These are phyloP conservation scores for Filosporella fistucella DNA, from an alignment of 495 filamentous ascomycete species.

Conservation along the genomic window DNA sequence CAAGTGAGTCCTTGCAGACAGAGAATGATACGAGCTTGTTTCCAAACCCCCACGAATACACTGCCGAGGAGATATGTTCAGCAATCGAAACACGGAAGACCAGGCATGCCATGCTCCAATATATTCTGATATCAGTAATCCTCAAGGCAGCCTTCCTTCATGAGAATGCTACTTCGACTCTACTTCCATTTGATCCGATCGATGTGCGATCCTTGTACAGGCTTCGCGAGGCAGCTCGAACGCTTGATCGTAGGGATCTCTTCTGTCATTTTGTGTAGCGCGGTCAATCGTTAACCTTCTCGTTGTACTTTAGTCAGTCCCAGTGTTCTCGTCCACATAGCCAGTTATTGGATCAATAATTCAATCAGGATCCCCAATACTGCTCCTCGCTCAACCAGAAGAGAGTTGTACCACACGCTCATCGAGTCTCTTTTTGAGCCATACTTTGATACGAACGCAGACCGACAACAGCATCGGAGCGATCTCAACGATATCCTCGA, in stretches of 20 bases:
- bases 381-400: no score
- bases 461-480: no score
- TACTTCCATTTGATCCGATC: not conserved
- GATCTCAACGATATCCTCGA: no score
- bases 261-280: not conserved
- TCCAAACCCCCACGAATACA: conserved; percentile 1
- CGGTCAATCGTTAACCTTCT: no score
- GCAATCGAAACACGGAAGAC: not conserved
- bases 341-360: not conserved
- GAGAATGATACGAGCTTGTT: not conserved
- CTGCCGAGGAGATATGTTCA: not conserved
- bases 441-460: no score
- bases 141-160: not conserved
- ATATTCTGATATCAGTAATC: not conserved
- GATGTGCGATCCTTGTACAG: not conserved
- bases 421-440: conserved; percentile 4
- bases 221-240: not conserved
- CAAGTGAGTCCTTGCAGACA: not conserved
- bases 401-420: not conserved
- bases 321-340: not conserved
- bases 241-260: not conserved
- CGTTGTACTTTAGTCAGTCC: not conserved
- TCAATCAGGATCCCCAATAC: not conserved
- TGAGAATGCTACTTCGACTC: not conserved
- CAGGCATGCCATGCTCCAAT: not conserved